Evolutionary conservation across 495 filamentous ascomycete genomes (phyloP).

Genomic region (Aspergillus haitiensis): DNA sequence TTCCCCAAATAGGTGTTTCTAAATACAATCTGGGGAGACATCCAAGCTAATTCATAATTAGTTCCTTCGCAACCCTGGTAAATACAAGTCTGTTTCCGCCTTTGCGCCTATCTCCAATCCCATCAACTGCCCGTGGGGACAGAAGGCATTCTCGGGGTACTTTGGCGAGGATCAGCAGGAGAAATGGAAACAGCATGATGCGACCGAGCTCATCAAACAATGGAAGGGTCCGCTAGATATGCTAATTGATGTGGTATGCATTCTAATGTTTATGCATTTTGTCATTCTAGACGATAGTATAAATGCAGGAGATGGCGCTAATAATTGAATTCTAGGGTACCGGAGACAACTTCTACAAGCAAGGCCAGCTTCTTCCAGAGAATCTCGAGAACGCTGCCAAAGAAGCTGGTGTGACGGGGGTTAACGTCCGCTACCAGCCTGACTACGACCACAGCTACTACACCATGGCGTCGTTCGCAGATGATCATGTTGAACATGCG

Average conservation of each 20-base stretch:
- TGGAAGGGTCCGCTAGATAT: conserved; percentile 71
- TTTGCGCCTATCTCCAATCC: conserved; percentile 95
- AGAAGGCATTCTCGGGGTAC: conserved; percentile 93
- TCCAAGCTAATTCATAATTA: conserved; percentile 26
- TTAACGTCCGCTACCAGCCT: conserved; percentile 78
- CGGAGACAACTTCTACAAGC: conserved; percentile 92
- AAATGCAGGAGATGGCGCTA: background rate
- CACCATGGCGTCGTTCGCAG: conserved; percentile 85
- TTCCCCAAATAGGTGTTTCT: conserved; percentile 1
- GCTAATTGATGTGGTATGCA: conserved; percentile 73
- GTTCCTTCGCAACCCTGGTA: conserved; percentile 86
- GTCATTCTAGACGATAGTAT: too few species aligned
- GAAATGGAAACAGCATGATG: conserved; percentile 85
- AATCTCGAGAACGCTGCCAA: conserved; percentile 81
- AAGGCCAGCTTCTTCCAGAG: conserved; percentile 88
- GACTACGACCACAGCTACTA: conserved; percentile 97
- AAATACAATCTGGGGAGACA: background rate
- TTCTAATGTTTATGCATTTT: too few species aligned
- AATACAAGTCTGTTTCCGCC: conserved; percentile 82
- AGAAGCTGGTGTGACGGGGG: conserved; percentile 63
- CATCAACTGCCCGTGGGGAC: conserved; percentile 81
- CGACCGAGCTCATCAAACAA: conserved; percentile 81
- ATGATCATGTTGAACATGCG: conserved; percentile 87
- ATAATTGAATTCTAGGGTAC: conserved; percentile 60
- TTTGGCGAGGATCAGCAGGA: conserved; percentile 69